A percentile compares a stretch with the other conserved stretches of the same genome.
phyloP scores from a whole-genome alignment of 345 rosid genomes.

The Ricinus communis region DNA sequence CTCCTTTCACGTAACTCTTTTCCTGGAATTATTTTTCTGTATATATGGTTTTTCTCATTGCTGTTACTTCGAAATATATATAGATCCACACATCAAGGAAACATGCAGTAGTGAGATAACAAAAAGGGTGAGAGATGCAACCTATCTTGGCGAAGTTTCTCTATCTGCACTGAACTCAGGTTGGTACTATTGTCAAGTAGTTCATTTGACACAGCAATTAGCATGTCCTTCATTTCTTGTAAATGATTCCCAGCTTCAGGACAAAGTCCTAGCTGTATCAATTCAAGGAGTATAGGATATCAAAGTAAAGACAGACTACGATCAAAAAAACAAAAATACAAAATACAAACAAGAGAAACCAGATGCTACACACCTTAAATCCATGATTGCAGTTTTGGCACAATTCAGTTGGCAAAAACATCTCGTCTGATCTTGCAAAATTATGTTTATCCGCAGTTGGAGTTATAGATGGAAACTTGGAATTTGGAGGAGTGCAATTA shows the following conservation, averaged over 20 bases:
- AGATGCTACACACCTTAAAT: conserved; percentile 45
- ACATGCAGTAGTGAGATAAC: neutral
- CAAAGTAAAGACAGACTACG: conserved; percentile 20
- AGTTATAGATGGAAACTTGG: conserved; percentile 53
- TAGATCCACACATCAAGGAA: neutral
- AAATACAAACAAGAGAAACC: neutral
- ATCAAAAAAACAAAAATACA: too few species aligned
- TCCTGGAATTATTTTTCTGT: conserved; percentile 12
- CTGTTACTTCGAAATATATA: conserved; percentile 13
- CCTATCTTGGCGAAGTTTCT: conserved; percentile 93
- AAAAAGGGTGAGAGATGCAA: conserved; percentile 27
- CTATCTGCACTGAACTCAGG: conserved; percentile 54
- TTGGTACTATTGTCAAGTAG: conserved; percentile 72
- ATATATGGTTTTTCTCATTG: conserved; percentile 9
- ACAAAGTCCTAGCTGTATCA: conserved; percentile 81
- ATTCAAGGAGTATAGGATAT: conserved; percentile 30
- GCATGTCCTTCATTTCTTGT: conserved; percentile 80
- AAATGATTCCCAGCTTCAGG: conserved; percentile 68
- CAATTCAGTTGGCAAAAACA: conserved; percentile 63
- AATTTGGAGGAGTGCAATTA: conserved; percentile 59
- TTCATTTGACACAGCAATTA: conserved; percentile 88
- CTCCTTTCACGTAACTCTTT: conserved; percentile 1
- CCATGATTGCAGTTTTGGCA: conserved; percentile 78
- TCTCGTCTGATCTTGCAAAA: conserved; percentile 44
- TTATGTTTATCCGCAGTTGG: conserved; percentile 44